Evolutionary conservation across 2,329 filamentous ascomycete species (phyloP), one percentile per base, ranked within the genome.

Genomic region (Xylaria sp.): DNA sequence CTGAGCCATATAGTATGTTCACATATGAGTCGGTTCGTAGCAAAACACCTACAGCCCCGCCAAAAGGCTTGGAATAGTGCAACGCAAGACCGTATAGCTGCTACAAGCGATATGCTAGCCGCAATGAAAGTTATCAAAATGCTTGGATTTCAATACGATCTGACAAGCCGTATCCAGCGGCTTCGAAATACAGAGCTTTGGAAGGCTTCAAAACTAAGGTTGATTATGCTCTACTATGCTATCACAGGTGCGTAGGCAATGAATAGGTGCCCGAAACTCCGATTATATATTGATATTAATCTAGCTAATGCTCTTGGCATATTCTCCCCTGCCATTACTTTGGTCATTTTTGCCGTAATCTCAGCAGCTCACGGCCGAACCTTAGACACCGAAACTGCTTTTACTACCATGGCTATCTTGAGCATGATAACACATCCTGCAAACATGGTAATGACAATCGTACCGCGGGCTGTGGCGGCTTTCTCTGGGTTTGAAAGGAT

Each of bases 371-470:
- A 67, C 0, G 77, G 77, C 3, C 63, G 40, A 0, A 11, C 44
- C 0, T 67, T 83, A 4, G 74, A 82, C 17, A 73, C 76, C 0
- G 76, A 79, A 58, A 82, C 80, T 0, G 81, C 81, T 0, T 84
- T 83, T 61, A 81, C 82, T 0, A 80, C 81, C 0, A 74, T 79
- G 13, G 81, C 81, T 0, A 74, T 82, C n/a, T 61, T 83, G 7
- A 68, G 72, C 6, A 76, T 83, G 72, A 75, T 83, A 0, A 83
- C 80, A 0, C 79, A 82, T 31, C 81, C 81, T 0, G 81, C 81
- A 6, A 83, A 83, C 59, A 83, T 83, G 66, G 72, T 83, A 20
- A 82, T 83, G 81, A 81, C 81, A 0, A 77, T 81, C 20, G 64
- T 82, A 0, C 81, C 81, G 0, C 74, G 76, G 4, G 75, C 72